Evolutionary conservation across 345 rosid species (phyloP).

Genomic region (Draba incana): DNA sequence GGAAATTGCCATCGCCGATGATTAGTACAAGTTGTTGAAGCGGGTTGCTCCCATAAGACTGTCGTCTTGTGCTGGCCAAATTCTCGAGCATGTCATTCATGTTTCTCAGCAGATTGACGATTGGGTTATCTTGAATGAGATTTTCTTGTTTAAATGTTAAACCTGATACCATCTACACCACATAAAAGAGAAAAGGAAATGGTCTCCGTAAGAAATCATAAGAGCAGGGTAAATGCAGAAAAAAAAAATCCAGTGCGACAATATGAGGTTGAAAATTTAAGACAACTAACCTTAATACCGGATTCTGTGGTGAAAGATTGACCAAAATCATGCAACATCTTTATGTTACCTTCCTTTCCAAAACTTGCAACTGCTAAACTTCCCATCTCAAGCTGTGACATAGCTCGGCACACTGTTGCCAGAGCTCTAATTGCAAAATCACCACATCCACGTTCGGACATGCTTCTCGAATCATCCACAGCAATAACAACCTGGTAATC

Average conservation of each 20-base stretch:
- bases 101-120: conserved; percentile 70
- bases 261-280: neutral
- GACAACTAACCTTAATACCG: conserved; percentile 72
- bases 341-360: conserved; percentile 80
- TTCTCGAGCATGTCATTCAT: conserved; percentile 70
- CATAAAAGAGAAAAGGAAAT: neutral
- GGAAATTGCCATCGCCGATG: conserved; percentile 89
- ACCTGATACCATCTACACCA: conserved; percentile 77
- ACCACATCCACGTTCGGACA: conserved; percentile 88
- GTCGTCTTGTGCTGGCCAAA: conserved; percentile 67
- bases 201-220: conserved; percentile 7
- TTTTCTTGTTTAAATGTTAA: conserved; percentile 92
- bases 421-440: conserved; percentile 87
- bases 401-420: conserved; percentile 89
- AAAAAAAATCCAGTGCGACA: neutral
- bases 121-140: conserved; percentile 76
- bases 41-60: conserved; percentile 92
- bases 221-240: neutral
- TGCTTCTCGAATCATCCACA: conserved; percentile 92
- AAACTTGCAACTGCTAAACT: conserved; percentile 91
- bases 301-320: conserved; percentile 80
- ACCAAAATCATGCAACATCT: conserved; percentile 86
- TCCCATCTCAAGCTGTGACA: conserved; percentile 94
- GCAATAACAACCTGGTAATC: conserved; percentile 94
- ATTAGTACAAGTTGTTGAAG: conserved; percentile 93